Evolutionary conservation across 2,329 filamentous ascomycete genomes (phyloP).

Genomic region (Aureobasidium leucospermi): DNA sequence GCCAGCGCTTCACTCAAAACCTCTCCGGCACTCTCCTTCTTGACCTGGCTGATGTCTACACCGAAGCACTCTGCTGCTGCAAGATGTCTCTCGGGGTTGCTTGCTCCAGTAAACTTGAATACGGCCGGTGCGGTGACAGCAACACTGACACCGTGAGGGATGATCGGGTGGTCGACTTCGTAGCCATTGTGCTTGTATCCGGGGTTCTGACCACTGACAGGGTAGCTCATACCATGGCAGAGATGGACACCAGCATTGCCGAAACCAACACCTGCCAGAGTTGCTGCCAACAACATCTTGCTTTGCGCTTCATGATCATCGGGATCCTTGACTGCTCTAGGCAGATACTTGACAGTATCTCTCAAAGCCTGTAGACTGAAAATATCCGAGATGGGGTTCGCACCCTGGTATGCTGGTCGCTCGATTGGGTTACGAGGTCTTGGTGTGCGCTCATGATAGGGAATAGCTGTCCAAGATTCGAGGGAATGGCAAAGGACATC

Average conservation of each 20-base stretch:
- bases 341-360: constrained; percentile 84
- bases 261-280: constrained; percentile 89
- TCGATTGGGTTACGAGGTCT: constrained; percentile 83
- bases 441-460: constrained; percentile 77
- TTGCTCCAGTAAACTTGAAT: constrained; percentile 85
- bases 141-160: constrained; percentile 92
- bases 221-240: constrained; percentile 91
- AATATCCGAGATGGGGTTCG: constrained; percentile 95
- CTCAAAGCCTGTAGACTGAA: constrained; percentile 83
- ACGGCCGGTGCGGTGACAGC: constrained; percentile 90
- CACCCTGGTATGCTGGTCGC: constrained; percentile 89
- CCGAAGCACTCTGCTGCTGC: constrained; percentile 85
- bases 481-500: constrained; percentile 94
- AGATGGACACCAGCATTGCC: constrained; percentile 95
- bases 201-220: constrained; percentile 90
- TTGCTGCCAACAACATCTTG: constrained; percentile 92
- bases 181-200: constrained; percentile 89
- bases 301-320: constrained; percentile 89
- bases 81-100: constrained; percentile 87
- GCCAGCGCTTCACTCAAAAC: constrained; percentile 76
- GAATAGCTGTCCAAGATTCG: constrained; percentile 96
- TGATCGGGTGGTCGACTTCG: constrained; percentile 65
- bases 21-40: constrained; percentile 81
- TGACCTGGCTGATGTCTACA: constrained; percentile 79
- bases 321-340: constrained; percentile 75